Evolutionary conservation across 2,329 filamentous ascomycete species (phyloP), one percentile per base, ranked within the genome.

Genomic region (Stenocarpella maydis): DNA sequence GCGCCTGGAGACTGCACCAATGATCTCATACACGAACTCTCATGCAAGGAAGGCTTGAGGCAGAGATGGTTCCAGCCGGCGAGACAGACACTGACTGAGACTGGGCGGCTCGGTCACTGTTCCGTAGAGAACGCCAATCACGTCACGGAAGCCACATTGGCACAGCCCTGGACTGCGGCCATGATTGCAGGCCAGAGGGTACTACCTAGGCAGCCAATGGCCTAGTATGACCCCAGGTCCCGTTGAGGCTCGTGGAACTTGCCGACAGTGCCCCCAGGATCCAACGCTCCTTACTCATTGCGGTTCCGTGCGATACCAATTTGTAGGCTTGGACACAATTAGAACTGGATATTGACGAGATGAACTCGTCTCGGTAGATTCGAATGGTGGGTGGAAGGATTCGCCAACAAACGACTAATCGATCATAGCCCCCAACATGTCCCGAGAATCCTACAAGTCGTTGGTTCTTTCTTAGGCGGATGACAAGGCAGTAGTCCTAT

Each of bases 21-120:
- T 34, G 26, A 37, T 47, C 58, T 63, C 41, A 37, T 49, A 37
- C 58, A 63, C 49, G 58, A 47, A 49, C n/a, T 47, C 43, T 63
- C 34, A 63, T 63, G 58, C 58, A 37, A 63, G 43, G 41, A 19
- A 37, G 43, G 17, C 43, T 24, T n/a, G 41, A 61, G 58, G 58
- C 58, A 47, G 14, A 12, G 41, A 37, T 17, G 28, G 26, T 37
- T 17, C 28, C 58, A 45, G 24, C 43, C 43, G 58, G 43, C 28
- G 34, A 63, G 58, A 47, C 37, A 34, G 31, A 34, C 31, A n/a
- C n/a, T n/a, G 17, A 24, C 21, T 41, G 37, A 28, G 9, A 43
- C 17, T 24, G 41, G 54, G 37, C 37, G 17, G 12, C 37, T 58
- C 17, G 24, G 54, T 43, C 37, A 43, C 21, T 3, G 9, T 58